Base-by-base conservation (phyloP, 176 grass and related monocot species). In the Urochloa ruziziensis region DNA sequence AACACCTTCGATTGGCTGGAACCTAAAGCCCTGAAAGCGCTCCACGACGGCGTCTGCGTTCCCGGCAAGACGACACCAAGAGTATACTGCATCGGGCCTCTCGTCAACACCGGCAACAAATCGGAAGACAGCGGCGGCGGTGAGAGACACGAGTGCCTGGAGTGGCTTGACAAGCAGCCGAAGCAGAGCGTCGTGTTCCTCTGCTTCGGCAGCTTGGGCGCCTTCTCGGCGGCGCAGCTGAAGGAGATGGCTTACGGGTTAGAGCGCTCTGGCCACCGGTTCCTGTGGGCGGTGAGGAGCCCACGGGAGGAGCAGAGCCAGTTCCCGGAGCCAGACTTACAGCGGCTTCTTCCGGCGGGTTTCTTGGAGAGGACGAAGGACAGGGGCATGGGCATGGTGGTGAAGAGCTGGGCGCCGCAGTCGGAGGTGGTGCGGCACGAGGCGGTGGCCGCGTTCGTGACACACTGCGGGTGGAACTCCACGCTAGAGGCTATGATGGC, bases 391-490 rank as follows among this genome's bases (percentile, higher is more conserved):
- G 72, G 72, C 13, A 32, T 75, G 48, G 72, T 75, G 17, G 30
- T 75, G 32, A 7, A 52, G 49, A 56, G 21, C 30, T 71, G 42
- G 68, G 27, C 25, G 42, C 68, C 42, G 14, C 68, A 48, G 40
- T 25, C 42, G 0, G 68, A 27, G 24, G 68, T 71, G 42, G 14
- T 71, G 68, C 24, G 4, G 15, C 69, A 72, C 15, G 7, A 4
- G 42, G 69, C 25, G 8, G 25, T 47, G 5, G 69, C 15, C 42
- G 42, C 43, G 25, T 72, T 72, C 69, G 69, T 72, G 24, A 72
- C 89, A 1, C 94, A 97, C 60, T 83, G 86, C 47, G 86, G 83
- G 21, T 92, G 90, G 86, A 89, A 89, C 60, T 89, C 90, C 10
- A 88, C 82, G 13, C 54, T 91, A 7, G 90, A 91, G 69, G 62